These are phyloP conservation scores for Leptodontidium sp. DNA, from an alignment of 2,329 filamentous ascomycete genomes.

Conservation along the genomic window DNA sequence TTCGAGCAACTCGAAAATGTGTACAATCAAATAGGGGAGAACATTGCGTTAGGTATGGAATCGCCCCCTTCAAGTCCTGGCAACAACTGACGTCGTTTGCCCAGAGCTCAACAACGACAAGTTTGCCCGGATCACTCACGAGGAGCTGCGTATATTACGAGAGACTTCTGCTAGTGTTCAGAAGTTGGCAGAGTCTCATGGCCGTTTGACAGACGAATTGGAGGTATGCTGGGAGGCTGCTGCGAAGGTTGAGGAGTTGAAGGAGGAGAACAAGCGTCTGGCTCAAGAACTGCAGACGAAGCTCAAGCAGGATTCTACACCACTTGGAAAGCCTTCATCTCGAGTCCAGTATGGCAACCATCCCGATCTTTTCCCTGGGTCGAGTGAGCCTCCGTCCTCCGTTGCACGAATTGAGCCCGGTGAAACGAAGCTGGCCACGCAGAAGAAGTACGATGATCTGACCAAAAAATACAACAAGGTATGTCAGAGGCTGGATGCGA, in stretches of 20 bases:
- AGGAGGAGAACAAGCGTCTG: slow-evolving; percentile 41
- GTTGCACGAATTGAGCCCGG: slow-evolving; percentile 17
- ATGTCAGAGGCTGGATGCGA: slow-evolving; percentile 24
- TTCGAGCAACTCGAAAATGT: slow-evolving; percentile 37
- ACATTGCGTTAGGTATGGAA: slow-evolving; percentile 37
- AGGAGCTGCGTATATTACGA: slow-evolving; percentile 32
- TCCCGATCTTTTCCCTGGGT: slow-evolving; percentile 16
- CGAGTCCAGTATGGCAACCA: not conserved
- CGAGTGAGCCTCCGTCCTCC: slow-evolving; percentile 29
- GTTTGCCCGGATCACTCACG: slow-evolving; percentile 26
- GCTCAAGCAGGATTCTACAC: slow-evolving; percentile 15
- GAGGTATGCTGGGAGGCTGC: slow-evolving; percentile 28
- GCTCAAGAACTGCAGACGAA: slow-evolving; percentile 31
- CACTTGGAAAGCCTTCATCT: not conserved
- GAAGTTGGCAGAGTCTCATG: slow-evolving; percentile 33
- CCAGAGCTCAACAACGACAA: slow-evolving; percentile 37
- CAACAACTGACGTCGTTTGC: slow-evolving; percentile 7
- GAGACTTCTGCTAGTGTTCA: slow-evolving; percentile 30
- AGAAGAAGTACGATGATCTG: slow-evolving; percentile 31
- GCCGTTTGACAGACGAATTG: slow-evolving; percentile 35
- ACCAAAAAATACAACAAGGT: slow-evolving; percentile 37
- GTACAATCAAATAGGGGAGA: slow-evolving; percentile 38
- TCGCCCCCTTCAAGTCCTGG: not conserved
- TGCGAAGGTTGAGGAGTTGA: slow-evolving; percentile 31
- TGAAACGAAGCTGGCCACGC: slow-evolving; percentile 17